Percentiles rank a stretch among this genome's conserved stretches.
These are phyloP conservation scores for Amauroascus niger DNA, from an alignment of 2,329 filamentous ascomycete genomes.

Conservation along the genomic window DNA sequence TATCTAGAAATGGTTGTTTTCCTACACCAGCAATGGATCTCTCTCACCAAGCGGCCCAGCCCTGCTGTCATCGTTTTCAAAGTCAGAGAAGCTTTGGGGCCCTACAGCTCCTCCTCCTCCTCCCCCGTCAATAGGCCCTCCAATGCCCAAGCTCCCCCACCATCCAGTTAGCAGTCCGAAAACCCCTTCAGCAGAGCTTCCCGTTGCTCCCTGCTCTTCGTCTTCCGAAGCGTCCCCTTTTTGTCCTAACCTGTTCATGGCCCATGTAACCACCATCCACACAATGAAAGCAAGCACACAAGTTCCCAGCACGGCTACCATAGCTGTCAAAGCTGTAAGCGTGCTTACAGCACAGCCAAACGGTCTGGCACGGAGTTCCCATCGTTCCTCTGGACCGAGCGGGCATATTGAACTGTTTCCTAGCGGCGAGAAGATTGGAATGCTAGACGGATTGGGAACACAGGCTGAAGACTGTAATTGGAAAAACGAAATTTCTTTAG, in stretches of 20 bases:
- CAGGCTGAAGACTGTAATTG: slow-evolving; percentile 30
- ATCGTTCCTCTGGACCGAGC: slow-evolving; percentile 32
- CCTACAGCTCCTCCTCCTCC: slow-evolving; percentile 7
- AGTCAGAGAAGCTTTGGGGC: neutral
- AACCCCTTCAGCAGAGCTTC: slow-evolving; percentile 1
- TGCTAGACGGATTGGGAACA: slow-evolving; percentile 29
- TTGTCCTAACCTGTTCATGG: slow-evolving; percentile 14
- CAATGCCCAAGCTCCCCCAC: neutral
- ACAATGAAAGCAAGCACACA: slow-evolving; percentile 20
- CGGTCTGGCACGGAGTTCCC: slow-evolving; percentile 33
- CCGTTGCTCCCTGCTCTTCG: slow-evolving; percentile 15
- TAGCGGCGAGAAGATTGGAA: slow-evolving; percentile 34
- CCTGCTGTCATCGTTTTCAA: neutral
- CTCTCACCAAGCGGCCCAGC: slow-evolving; percentile 17
- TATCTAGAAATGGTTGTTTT: neutral
- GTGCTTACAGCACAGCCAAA: slow-evolving; percentile 37
- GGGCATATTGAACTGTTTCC: slow-evolving; percentile 31
- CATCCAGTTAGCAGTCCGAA: neutral
- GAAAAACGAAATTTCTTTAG: neutral
- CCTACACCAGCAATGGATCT: slow-evolving; percentile 22
- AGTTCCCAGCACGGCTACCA: slow-evolving; percentile 27
- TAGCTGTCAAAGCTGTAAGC: slow-evolving; percentile 30
- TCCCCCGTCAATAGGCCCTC: slow-evolving; percentile 14
- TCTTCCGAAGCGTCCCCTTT: slow-evolving; percentile 16
- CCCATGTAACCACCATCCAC: slow-evolving; percentile 17